Conservation (phyloP, 1,284 basidiomycete genomes). For the Jaminaea rosea region DNA sequence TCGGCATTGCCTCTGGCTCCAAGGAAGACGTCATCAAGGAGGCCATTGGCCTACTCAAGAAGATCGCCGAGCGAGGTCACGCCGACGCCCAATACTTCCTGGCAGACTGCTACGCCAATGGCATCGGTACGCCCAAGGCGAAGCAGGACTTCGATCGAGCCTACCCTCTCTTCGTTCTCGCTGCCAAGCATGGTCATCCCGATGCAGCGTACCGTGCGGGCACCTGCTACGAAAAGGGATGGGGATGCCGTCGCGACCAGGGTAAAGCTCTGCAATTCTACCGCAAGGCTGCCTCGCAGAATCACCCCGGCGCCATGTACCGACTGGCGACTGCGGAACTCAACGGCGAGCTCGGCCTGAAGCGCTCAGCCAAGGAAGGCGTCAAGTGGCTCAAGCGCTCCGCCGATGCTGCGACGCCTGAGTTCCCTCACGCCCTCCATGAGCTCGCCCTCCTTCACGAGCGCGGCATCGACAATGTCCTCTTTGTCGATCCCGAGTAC, state of each 20-base stretch:
- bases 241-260: constrained; percentile 87
- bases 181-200: constrained; percentile 95
- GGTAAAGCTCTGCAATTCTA: constrained; percentile 89
- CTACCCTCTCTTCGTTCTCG: constrained; percentile 88
- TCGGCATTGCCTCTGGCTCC: constrained; percentile 6
- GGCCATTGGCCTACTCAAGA: constrained; percentile 74
- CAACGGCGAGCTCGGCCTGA: constrained; percentile 83
- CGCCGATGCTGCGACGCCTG: constrained; percentile 65
- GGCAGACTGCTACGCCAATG: constrained; percentile 94
- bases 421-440: constrained; percentile 92
- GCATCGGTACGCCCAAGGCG: constrained; percentile 71
- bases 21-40: constrained; percentile 71
- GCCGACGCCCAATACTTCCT: constrained; percentile 91
- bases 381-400: constrained; percentile 97
- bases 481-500: constrained; percentile 94
- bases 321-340: constrained; percentile 90
- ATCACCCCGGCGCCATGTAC: constrained; percentile 92
- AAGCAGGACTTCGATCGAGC: constrained; percentile 94
- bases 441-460: constrained; percentile 91
- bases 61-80: constrained; percentile 85
- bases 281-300: constrained; percentile 75
- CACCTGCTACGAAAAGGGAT: constrained; percentile 96
- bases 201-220: constrained; percentile 92
- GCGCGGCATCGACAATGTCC: constrained; percentile 86
- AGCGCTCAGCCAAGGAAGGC: constrained; percentile 82